phyloP scores from a whole-genome alignment of 2,329 filamentous ascomycete species.

The Bipolaris oryzae region DNA sequence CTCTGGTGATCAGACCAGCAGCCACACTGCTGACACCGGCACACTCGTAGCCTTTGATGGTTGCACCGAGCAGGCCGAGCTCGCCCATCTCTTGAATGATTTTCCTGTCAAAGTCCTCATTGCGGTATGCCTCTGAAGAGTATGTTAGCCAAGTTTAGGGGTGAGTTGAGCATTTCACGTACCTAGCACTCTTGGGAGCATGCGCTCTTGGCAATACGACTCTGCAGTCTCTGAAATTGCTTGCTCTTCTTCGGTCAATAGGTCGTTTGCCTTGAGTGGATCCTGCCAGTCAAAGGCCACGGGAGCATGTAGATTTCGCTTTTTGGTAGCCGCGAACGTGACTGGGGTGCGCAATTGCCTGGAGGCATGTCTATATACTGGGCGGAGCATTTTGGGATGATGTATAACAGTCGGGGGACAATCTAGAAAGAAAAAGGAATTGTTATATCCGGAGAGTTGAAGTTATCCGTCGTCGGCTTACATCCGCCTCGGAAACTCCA shows the following conservation, averaged over 20 bases:
- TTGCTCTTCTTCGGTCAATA: constrained; percentile 88
- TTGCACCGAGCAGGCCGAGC: constrained; percentile 84
- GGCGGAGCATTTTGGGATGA: constrained; percentile 51
- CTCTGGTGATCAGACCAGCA: constrained; percentile 86
- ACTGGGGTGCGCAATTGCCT: constrained; percentile 47
- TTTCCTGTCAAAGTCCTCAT: constrained; percentile 83
- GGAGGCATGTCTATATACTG: constrained; percentile 47
- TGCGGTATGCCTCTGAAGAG: constrained; percentile 75
- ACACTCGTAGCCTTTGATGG: constrained; percentile 85
- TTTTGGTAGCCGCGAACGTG: constrained; percentile 40
- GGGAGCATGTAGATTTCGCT: constrained; percentile 52
- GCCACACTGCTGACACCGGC: constrained; percentile 87
- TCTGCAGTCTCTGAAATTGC: constrained; percentile 90
- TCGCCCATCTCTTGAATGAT: constrained; percentile 93
- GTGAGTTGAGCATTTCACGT: constrained; percentile 24
- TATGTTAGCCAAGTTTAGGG: constrained; percentile 15
- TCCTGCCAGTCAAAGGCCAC: constrained; percentile 87
- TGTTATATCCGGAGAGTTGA: constrained; percentile 4
- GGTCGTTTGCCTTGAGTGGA: constrained; percentile 73
- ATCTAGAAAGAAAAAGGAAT: not conserved
- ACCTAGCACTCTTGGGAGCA: constrained; percentile 87
- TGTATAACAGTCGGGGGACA: not conserved
- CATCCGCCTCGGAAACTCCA: constrained; percentile 33
- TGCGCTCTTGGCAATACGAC: constrained; percentile 88
- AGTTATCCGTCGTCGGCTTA: constrained; percentile 17